Evolutionary conservation across 2,329 filamentous ascomycete genomes (phyloP).

Genomic region (Plectosphaerella plurivora): DNA sequence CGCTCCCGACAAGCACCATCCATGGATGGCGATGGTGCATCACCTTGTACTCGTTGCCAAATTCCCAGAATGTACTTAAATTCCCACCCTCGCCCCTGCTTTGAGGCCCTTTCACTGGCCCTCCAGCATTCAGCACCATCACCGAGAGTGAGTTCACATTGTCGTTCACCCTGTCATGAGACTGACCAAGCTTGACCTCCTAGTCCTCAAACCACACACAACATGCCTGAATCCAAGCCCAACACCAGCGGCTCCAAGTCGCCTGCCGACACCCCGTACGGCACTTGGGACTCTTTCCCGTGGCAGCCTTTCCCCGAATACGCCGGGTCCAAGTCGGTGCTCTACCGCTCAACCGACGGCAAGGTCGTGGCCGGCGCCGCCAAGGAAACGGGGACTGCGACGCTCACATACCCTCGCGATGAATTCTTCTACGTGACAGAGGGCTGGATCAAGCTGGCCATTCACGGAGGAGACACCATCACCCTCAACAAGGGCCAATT

Average conservation of each 20-base stretch:
- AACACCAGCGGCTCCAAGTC: not conserved
- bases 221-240: not conserved
- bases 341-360: not conserved
- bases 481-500: not conserved
- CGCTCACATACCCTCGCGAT: not conserved
- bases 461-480: not conserved
- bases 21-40: too few species aligned
- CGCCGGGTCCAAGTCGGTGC: not conserved
- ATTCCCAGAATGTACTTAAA: too few species aligned
- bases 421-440: not conserved
- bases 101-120: too few species aligned
- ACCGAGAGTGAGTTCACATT: too few species aligned
- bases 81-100: too few species aligned
- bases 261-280: not conserved
- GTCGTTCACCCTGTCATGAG: too few species aligned
- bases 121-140: too few species aligned
- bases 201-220: too few species aligned
- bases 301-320: not conserved
- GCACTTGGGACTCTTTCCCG: not conserved
- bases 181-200: too few species aligned
- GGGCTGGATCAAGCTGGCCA: not conserved
- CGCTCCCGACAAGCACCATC: too few species aligned
- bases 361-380: not conserved
- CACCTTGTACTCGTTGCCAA: too few species aligned
- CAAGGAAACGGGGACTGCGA: not conserved